Base-by-base conservation (phyloP, 768 basidiomycete species). In the Psilocybe cyanescens region DNA sequence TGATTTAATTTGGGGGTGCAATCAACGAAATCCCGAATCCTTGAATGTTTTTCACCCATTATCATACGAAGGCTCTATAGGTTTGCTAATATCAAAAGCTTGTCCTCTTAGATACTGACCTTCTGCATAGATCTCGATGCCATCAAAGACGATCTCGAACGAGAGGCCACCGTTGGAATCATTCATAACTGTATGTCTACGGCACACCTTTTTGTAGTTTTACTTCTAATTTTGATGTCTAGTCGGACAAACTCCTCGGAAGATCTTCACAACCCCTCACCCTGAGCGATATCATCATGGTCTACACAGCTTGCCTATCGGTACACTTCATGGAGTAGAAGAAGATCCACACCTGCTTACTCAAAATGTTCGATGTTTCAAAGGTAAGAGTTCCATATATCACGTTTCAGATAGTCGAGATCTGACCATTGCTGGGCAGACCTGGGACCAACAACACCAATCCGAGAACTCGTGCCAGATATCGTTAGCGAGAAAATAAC, bases 171-270 rank as follows among this genome's bases (percentile, higher is more conserved):
- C 6, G 91, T 96, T 17, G 95, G 95, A 1, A 97, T 96, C 59
- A 96, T 97, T 52, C 95, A 97, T 73, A 97, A 97, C 64, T 98
- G 93, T 92, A 66, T 41, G 83, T 9, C 6, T 48, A 12, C 17
- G 31, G 12, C 44, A n/a, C 28, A 9, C 31, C 24, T 46, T 35
- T 35, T 11, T 33, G 16, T 51, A 17, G n/a, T 8, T 54, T 4
- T 11, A 31, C 41, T 3, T 19, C 58, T 45, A 29, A 33, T 16
- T 16, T 50, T 11, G 11, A 9, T 33, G 57, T 68, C 2, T 64
- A 94, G 92, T 97, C 65, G 95, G 95, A 12, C 95, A 97, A 76
- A 97, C 95, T 0, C 95, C 95, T 8, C 82, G 88, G 29, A 95
- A 94, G 69, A 82, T 97, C 7, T 98, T 97, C 74, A 81, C 75